phyloP scores from a whole-genome alignment of 768 basidiomycete genomes.

The Sporobolomyces pararoseus region DNA sequence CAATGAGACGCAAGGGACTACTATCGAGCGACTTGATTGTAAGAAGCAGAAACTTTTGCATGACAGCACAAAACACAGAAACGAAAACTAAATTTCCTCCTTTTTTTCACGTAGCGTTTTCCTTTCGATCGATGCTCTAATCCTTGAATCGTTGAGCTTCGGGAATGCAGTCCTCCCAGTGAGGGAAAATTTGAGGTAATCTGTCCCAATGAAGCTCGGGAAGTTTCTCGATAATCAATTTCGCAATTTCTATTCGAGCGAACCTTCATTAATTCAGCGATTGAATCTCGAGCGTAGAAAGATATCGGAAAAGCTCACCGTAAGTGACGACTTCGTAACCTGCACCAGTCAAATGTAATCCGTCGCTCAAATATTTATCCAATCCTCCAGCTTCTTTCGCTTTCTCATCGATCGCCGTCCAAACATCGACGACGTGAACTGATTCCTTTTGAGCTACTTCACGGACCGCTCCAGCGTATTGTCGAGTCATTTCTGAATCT shows the following conservation, averaged over 20 bases:
- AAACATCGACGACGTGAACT: slow-evolving; percentile 24
- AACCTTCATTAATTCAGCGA: neutral
- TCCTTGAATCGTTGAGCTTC: slow-evolving; percentile 2
- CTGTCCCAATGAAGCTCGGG: slow-evolving; percentile 40
- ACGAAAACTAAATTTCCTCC: no score
- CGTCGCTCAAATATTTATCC: slow-evolving; percentile 31
- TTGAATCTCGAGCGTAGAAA: neutral
- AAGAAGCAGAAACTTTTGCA: no score
- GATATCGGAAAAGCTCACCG: slow-evolving; percentile 18
- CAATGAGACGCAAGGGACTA: no score
- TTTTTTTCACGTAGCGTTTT: no score
- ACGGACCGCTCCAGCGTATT: slow-evolving; percentile 33
- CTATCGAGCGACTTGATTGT: no score
- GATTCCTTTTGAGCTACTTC: slow-evolving; percentile 4
- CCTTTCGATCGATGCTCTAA: no score
- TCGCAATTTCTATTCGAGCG: slow-evolving; percentile 9
- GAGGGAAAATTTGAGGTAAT: slow-evolving; percentile 35
- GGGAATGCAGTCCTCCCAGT: slow-evolving; percentile 34
- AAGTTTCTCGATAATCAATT: slow-evolving; percentile 15
- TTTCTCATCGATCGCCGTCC: slow-evolving; percentile 18
- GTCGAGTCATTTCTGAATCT: slow-evolving; percentile 27
- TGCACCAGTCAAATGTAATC: slow-evolving; percentile 32
- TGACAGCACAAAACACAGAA: no score
- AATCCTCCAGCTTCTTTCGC: slow-evolving; percentile 18
- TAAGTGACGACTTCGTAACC: slow-evolving; percentile 35